A percentile compares a stretch with the other conserved stretches of the same genome.
phyloP scores from a whole-genome alignment of 192 early-diverging fungal species.

The Dissophora globulifera region DNA sequence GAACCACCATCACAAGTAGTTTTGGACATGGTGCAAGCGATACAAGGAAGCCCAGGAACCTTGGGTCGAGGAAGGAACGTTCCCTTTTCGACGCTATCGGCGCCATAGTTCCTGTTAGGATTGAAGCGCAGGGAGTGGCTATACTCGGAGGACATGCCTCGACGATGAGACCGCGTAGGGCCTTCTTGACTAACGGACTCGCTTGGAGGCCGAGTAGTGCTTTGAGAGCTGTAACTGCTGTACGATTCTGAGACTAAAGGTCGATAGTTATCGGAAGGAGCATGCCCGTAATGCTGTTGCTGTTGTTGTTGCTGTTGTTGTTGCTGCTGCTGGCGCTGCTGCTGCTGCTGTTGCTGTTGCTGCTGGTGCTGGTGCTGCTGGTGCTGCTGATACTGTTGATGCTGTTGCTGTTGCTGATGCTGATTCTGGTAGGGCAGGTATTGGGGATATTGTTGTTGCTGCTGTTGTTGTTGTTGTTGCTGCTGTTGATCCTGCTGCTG shows the following conservation, averaged over 20 bases:
- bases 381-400: slow-evolving; percentile 13
- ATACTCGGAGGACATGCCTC: slow-evolving; percentile 24
- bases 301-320: slow-evolving; percentile 7
- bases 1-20: slow-evolving; percentile 40
- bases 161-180: slow-evolving; percentile 35
- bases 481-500: too few species aligned
- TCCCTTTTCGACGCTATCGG: slow-evolving; percentile 5
- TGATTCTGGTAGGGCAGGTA: too few species aligned
- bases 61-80: slow-evolving; percentile 35
- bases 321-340: slow-evolving; percentile 15
- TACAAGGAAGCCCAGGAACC: slow-evolving; percentile 33
- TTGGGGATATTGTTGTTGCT: slow-evolving; percentile 21
- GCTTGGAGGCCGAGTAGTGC: not conserved
- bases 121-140: slow-evolving; percentile 41
- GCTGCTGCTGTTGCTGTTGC: slow-evolving; percentile 14
- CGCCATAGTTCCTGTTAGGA: slow-evolving; percentile 33
- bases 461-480: not conserved
- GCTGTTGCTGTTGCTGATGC: slow-evolving; percentile 24
- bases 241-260: slow-evolving; percentile 12
- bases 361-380: not conserved
- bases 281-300: slow-evolving; percentile 1
- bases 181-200: slow-evolving; percentile 25
- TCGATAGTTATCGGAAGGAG: slow-evolving; percentile 19
- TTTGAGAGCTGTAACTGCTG: slow-evolving; percentile 1
- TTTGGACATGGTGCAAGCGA: slow-evolving; percentile 36